Conservation (phyloP, 495 filamentous ascomycete species). For the Tuber umbilicatum region DNA sequence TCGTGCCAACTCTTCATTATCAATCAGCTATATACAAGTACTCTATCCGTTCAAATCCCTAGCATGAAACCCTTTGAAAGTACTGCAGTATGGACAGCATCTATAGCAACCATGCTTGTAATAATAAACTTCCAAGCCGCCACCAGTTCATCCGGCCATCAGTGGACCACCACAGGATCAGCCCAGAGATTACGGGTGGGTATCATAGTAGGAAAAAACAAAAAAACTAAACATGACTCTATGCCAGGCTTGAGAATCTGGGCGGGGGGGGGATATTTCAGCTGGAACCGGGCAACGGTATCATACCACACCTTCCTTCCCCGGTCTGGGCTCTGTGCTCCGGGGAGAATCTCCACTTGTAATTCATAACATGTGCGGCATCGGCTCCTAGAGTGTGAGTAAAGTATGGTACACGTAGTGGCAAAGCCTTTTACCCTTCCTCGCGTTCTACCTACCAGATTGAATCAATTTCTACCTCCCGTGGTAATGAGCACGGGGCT, state of each 20-base stretch:
- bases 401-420: no score
- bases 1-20: slow-evolving; percentile 22
- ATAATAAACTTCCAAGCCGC: background rate
- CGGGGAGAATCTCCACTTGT: background rate
- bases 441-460: no score
- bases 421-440: no score
- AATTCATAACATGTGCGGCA: background rate
- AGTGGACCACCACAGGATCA: background rate
- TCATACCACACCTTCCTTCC: background rate
- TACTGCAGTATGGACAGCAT: background rate
- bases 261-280: background rate
- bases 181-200: background rate
- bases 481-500: no score
- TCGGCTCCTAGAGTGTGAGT: background rate
- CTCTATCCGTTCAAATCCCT: slow-evolving; percentile 5
- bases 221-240: background rate
- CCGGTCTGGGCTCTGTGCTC: background rate
- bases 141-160: background rate
- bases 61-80: background rate
- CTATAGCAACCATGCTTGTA: background rate
- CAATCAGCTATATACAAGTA: slow-evolving; percentile 11
- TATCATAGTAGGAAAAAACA: background rate
- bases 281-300: background rate
- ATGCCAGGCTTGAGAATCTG: background rate
- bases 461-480: no score